Conservation (phyloP, 306 rosid species). For the Sicyos edulis region DNA sequence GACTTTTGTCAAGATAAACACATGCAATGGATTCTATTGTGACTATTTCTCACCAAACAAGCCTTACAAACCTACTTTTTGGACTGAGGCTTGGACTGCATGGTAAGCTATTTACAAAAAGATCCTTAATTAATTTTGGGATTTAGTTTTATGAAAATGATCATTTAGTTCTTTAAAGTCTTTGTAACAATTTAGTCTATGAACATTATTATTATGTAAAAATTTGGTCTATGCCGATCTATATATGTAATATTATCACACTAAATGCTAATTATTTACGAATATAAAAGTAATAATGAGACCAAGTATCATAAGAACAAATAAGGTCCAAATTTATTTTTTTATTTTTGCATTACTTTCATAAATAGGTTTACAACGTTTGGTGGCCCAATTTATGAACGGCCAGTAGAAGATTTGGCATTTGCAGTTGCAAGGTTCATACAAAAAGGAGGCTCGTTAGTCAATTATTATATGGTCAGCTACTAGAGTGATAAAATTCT, state of each 20-base stretch:
- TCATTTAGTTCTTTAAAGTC: no score
- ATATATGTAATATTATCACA: no score
- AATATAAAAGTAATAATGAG: no score
- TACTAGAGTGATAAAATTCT: not conserved
- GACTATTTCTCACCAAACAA: conserved; percentile 70
- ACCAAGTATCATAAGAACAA: not conserved
- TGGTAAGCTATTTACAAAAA: conserved; percentile 27
- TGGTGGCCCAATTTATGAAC: conserved; percentile 35
- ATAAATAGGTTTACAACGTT: conserved; percentile 37
- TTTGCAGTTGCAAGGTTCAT: conserved; percentile 41
- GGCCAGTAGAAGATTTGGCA: conserved; percentile 42
- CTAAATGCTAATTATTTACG: no score
- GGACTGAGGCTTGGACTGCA: conserved; percentile 62
- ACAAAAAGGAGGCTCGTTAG: no score
- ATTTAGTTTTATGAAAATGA: no score
- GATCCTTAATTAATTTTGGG: no score
- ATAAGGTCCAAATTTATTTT: not conserved
- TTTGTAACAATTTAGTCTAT: no score
- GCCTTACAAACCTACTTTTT: conserved; percentile 59
- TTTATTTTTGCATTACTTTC: not conserved
- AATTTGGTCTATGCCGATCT: no score
- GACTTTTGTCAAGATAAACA: conserved; percentile 48
- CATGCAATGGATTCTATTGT: no score
- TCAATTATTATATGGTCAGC: conserved; percentile 47
- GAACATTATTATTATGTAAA: no score